A percentile compares a stretch with the other conserved stretches of the same genome.
These are phyloP conservation scores for Scedosporium aurantiacum DNA, from an alignment of 2,329 filamentous ascomycete species.

Conservation along the genomic window DNA sequence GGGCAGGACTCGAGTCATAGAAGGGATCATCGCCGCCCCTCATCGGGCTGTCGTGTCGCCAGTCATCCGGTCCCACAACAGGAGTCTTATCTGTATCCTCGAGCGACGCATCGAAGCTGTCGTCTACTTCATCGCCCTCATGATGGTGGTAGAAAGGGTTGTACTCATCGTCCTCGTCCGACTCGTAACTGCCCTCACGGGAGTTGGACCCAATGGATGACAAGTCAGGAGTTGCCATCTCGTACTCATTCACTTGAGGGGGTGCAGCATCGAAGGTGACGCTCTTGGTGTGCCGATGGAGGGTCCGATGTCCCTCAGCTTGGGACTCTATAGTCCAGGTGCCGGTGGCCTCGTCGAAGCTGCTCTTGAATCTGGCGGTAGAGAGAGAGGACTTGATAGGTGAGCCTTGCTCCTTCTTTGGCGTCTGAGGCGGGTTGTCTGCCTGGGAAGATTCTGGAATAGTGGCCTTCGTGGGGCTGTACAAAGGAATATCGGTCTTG, in stretches of 20 bases:
- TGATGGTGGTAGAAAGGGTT: constrained; percentile 40
- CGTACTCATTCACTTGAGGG: constrained; percentile 93
- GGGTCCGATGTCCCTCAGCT: constrained; percentile 50
- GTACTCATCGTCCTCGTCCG: constrained; percentile 62
- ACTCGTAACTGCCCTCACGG: constrained; percentile 86
- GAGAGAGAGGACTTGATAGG: constrained; percentile 87
- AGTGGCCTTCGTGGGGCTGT: constrained; percentile 32
- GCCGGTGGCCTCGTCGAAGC: constrained; percentile 57
- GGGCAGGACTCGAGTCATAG: constrained; percentile 61
- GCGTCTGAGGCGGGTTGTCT: constrained; percentile 30
- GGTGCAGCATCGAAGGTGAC: constrained; percentile 93
- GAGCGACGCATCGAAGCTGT: constrained; percentile 91
- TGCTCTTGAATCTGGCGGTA: constrained; percentile 51
- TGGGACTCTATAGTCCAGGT: constrained; percentile 58
- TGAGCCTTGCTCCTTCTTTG: constrained; percentile 62
- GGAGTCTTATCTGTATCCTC: constrained; percentile 96
- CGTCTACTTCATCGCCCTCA: constrained; percentile 45
- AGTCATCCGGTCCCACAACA: constrained; percentile 94
- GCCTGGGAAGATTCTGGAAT: background rate
- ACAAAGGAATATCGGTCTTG: constrained; percentile 46
- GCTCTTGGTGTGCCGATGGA: constrained; percentile 85
- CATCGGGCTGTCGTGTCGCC: constrained; percentile 60
- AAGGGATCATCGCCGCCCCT: constrained; percentile 41
- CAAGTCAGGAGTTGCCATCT: constrained; percentile 94
- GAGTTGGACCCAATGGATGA: constrained; percentile 85